Base-by-base conservation (phyloP, 169 alveolate genomes). In the Cryptosporidium muris region DNA sequence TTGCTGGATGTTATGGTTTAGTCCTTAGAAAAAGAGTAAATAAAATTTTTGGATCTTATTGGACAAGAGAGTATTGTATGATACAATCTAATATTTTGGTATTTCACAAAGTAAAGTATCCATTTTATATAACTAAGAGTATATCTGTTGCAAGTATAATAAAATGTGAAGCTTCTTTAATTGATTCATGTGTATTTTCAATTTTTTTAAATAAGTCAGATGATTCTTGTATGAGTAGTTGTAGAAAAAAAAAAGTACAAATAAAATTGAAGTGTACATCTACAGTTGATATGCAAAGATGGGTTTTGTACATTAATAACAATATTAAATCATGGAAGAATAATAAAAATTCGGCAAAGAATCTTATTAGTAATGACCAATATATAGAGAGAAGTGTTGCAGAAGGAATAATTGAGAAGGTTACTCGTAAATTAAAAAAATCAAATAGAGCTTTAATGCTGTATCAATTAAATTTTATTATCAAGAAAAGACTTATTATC, bases 101-200 rank as follows among this genome's bases (percentile, higher is more conserved):
- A 40, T 74, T 66, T 25, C 85, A 74, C 42, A 60, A 74, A 74
- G 8, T 74, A 45, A 74, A 74, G 54, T 74, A 74, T 25, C 85
- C 85, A 48, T 74, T 34, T 60, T 54, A 48, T 14, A 74, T 74
- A 7, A 74, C 63, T 25, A 74, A 58, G 12, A 56, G 85, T 36
- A 58, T 74, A 53, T 74, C 85, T 45, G 40, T 74, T 16, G 85
- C 85, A 45, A 43, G 74, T 11, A 74, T 74, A 16, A 34, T 54
- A 9, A 74, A 58, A 54, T 74, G 85, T 43, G 85, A 74, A 14
- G 47, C 49, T 38, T 74, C 85, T 14, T 45, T 54, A 56, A 74
- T 74, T 14, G 85, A 74, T 38, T 68, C 85, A 25, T 74, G 85
- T 74, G 85, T 74, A n/a, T 74, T 47, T 58, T 74, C 51, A 25